Evolutionary conservation across 1,284 basidiomycete species (phyloP).

Genomic region (Malassezia psittaci): DNA sequence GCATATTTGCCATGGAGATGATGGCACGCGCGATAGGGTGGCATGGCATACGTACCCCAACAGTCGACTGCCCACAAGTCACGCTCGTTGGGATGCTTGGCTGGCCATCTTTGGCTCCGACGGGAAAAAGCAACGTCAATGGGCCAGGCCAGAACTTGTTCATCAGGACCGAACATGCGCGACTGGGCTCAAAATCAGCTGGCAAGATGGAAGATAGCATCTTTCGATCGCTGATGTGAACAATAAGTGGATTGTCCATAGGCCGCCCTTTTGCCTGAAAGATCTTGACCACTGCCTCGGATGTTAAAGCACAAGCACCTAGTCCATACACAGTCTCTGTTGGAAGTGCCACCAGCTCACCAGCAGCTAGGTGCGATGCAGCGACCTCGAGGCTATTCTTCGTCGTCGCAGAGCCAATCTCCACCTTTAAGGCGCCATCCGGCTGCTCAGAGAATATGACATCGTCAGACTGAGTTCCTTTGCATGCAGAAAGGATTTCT

Average conservation of each 20-base stretch:
- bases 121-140: slow-evolving; percentile 79
- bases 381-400: slow-evolving; percentile 29
- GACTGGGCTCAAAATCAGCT: slow-evolving; percentile 14
- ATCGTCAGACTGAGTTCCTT: background rate
- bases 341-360: slow-evolving; percentile 67
- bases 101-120: slow-evolving; percentile 10
- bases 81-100: slow-evolving; percentile 31
- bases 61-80: slow-evolving; percentile 69
- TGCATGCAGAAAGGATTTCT: background rate
- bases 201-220: slow-evolving; percentile 62
- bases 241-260: slow-evolving; percentile 91
- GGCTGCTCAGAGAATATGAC: slow-evolving; percentile 5
- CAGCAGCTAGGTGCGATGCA: slow-evolving; percentile 28
- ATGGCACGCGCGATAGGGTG: slow-evolving; percentile 85
- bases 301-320: slow-evolving; percentile 66
- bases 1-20: slow-evolving; percentile 64
- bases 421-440: background rate
- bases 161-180: slow-evolving; percentile 50
- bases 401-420: slow-evolving; percentile 22
- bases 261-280: slow-evolving; percentile 86
- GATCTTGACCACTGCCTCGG: slow-evolving; percentile 59
- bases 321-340: slow-evolving; percentile 98
- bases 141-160: slow-evolving; percentile 88
- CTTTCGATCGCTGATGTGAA: slow-evolving; percentile 74
- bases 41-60: slow-evolving; percentile 85